phyloP scores from a whole-genome alignment of 345 rosid species.

The Heritiera littoralis region DNA sequence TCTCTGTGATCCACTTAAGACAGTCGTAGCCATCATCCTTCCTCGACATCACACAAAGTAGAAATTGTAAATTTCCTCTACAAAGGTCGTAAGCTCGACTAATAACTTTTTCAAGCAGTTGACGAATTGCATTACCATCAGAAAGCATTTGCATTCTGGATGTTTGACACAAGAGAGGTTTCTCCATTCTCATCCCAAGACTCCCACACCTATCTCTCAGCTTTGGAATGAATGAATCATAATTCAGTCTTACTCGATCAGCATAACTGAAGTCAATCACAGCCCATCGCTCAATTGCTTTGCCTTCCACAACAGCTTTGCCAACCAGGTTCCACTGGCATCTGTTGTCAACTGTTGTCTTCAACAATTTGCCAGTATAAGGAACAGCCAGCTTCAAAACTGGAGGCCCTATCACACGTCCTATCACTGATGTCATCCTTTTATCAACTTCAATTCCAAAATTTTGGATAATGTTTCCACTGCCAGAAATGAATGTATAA shows the following conservation, averaged over 20 bases:
- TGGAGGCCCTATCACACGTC: constrained; percentile 81
- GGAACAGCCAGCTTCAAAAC: constrained; percentile 49
- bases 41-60: constrained; percentile 76
- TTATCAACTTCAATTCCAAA: constrained; percentile 64
- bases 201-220: constrained; percentile 48
- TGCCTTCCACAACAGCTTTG: constrained; percentile 62
- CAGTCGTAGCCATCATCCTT: constrained; percentile 65
- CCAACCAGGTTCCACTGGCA: constrained; percentile 81
- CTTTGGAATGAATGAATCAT: constrained; percentile 34
- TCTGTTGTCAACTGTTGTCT: constrained; percentile 51
- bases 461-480: constrained; percentile 54
- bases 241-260: constrained; percentile 36
- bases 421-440: constrained; percentile 63
- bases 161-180: constrained; percentile 33
- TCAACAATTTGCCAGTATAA: constrained; percentile 35
- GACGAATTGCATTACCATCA: constrained; percentile 37
- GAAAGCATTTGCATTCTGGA: constrained; percentile 49
- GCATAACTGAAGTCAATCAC: constrained; percentile 67
- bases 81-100: constrained; percentile 28
- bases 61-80: constrained; percentile 50
- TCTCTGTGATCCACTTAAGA: constrained; percentile 88
- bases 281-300: constrained; percentile 65
- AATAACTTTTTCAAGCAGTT: constrained; percentile 44
- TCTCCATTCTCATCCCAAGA: constrained; percentile 63
- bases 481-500: constrained; percentile 33